These are phyloP conservation scores for Suillus discolor DNA, from an alignment of 768 basidiomycete species.

Conservation along the genomic window DNA sequence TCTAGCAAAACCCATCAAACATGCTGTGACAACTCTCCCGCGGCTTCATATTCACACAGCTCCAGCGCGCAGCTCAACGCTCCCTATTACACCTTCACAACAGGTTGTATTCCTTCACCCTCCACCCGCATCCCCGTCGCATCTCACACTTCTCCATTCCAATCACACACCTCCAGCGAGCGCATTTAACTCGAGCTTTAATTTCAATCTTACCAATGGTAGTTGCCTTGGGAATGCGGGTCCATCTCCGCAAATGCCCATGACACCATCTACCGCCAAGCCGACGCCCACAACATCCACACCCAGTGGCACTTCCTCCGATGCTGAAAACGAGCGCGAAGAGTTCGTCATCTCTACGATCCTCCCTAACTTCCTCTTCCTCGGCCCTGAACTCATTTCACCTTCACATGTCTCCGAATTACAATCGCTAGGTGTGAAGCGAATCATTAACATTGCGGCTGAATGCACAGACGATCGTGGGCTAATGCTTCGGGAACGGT, in stretches of 20 bases:
- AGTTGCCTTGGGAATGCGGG: neutral
- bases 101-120: constrained; percentile 21
- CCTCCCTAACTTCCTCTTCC: constrained; percentile 85
- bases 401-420: constrained; percentile 78
- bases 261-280: constrained; percentile 38
- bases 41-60: constrained; percentile 64
- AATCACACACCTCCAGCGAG: constrained; percentile 58
- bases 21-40: constrained; percentile 39
- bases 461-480: constrained; percentile 85
- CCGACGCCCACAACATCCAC: constrained; percentile 61
- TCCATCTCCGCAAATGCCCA: constrained; percentile 36
- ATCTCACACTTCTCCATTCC: constrained; percentile 61
- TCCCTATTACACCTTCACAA: constrained; percentile 46
- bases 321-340: constrained; percentile 50
- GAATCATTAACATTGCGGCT: constrained; percentile 88
- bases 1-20: neutral
- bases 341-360: constrained; percentile 88
- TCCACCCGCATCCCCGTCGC: constrained; percentile 53
- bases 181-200: constrained; percentile 29
- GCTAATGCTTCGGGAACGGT: constrained; percentile 61
- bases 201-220: neutral
- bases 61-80: constrained; percentile 60
- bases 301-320: constrained; percentile 22
- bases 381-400: constrained; percentile 84
- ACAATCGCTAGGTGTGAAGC: constrained; percentile 72